Percentiles rank a stretch among this genome's conserved stretches.
Conservation (phyloP, 2,329 filamentous ascomycete genomes). For the Cryphonectria carpinicola region DNA sequence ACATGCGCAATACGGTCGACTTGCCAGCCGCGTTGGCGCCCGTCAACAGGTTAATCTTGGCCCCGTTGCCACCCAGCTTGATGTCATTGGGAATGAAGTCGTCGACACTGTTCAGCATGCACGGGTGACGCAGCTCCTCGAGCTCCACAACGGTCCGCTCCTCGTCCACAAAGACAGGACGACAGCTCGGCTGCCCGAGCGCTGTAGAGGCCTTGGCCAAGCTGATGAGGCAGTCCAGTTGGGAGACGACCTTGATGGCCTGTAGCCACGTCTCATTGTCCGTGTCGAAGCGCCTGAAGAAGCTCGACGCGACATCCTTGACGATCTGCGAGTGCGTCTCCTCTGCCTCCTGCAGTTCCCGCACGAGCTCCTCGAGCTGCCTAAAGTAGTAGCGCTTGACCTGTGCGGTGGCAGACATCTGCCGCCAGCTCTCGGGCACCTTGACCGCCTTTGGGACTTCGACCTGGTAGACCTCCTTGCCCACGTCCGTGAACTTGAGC, state of each 20-base stretch:
- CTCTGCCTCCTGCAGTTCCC: slow-evolving; percentile 88
- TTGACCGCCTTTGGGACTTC: slow-evolving; percentile 86
- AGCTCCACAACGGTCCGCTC: slow-evolving; percentile 90
- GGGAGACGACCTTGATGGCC: slow-evolving; percentile 86
- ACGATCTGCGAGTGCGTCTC: slow-evolving; percentile 92
- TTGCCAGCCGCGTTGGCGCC: slow-evolving; percentile 98
- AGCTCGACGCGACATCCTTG: slow-evolving; percentile 80
- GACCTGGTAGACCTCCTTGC: slow-evolving; percentile 96
- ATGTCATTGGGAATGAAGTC: slow-evolving; percentile 98
- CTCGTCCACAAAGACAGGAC: slow-evolving; percentile 83
- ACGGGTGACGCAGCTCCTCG: slow-evolving; percentile 89
- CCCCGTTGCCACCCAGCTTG: slow-evolving; percentile 75
- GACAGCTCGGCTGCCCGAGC: slow-evolving; percentile 84
- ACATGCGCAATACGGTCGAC: slow-evolving; percentile 95
- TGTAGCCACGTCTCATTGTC: slow-evolving; percentile 85
- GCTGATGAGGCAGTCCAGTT: slow-evolving; percentile 93
- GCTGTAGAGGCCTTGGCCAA: slow-evolving; percentile 85
- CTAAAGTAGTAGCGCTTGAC: slow-evolving; percentile 95
- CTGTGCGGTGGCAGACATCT: slow-evolving; percentile 91
- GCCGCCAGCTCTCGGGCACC: slow-evolving; percentile 86
- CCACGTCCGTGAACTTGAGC: slow-evolving; percentile 80
- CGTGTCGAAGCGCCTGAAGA: slow-evolving; percentile 86
- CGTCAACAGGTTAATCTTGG: slow-evolving; percentile 89
- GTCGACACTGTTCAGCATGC: slow-evolving; percentile 84
- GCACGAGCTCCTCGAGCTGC: slow-evolving; percentile 79